Base-by-base conservation (phyloP, 2,329 filamentous ascomycete species). In the Ophiostoma ulmi region DNA sequence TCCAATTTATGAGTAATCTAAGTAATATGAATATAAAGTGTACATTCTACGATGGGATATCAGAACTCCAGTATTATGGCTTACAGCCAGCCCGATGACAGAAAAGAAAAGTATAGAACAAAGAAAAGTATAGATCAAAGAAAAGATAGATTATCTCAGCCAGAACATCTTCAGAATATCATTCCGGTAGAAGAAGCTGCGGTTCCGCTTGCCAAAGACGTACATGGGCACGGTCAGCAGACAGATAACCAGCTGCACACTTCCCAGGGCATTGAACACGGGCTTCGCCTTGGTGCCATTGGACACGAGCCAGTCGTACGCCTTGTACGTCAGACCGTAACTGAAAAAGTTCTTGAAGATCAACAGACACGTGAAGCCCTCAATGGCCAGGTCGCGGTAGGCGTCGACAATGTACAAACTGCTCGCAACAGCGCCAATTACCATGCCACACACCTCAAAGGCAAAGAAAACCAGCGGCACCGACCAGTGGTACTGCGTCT, bases 271-370 rank as follows among this genome's bases (percentile, higher is more conserved):
- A 70, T 91, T 84, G 80, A 97, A 94, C 0, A 80, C 75, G 3
- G 77, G 78, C 36, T 81, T 82, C 5, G 79, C 78, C 66, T 85
- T 83, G 72, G 88, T 86, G n/a, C 89, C 87, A 1, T 87, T 87
- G 0, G 81, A 74, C 11, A 90, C 84, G 36, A 97, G 84, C 94
- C 94, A 97, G 71, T 93, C 84, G 76, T 92, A 97, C 0, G 92
- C 93, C 75, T 87, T 90, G 78, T 90, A 96, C 0, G 94, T 97
- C 70, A 97, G 82, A 7, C 88, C 87, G 76, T 96, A 97, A 73
- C 90, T 91, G 81, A 97, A 97, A 73, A 97, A 86, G 80, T 97
- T 97, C 81, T 97, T 97, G 84, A 97, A 97, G 70, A 97, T 89
- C 74, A 97, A 86, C 78, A 95, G 87, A 80, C 92, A 92, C 0